phyloP scores from a whole-genome alignment of 2,329 filamentous ascomycete species.

The Clarireedia hainanense region DNA sequence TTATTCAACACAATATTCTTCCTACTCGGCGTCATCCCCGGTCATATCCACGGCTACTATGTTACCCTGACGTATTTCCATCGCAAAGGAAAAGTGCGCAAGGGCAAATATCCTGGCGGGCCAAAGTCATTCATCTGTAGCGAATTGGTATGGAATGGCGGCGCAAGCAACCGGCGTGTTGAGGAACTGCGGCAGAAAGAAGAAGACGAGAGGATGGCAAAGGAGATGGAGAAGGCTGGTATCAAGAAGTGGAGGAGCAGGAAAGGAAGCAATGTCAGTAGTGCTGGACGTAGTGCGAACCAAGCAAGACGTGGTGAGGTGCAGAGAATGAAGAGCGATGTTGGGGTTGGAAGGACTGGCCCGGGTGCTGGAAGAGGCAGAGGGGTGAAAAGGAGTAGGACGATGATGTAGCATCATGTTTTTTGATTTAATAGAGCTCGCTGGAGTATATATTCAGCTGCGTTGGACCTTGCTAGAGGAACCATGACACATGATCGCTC shows the following conservation, averaged over 20 bases:
- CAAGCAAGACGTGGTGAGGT: neutral
- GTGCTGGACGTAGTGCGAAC: neutral
- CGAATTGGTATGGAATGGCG: slow-evolving; percentile 60
- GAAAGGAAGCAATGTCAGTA: neutral
- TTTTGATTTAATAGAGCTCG: neutral
- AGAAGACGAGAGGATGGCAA: slow-evolving; percentile 4
- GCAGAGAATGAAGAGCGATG: slow-evolving; percentile 1
- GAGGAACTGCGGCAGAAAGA: slow-evolving; percentile 15
- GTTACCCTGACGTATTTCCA: slow-evolving; percentile 72
- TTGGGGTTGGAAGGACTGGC: neutral
- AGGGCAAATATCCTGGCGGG: slow-evolving; percentile 43
- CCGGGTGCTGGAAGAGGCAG: neutral
- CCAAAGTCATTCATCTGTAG: slow-evolving; percentile 65
- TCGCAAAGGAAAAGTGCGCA: slow-evolving; percentile 49
- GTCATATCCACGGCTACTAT: slow-evolving; percentile 28
- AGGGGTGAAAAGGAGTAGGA: neutral
- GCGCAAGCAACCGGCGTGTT: slow-evolving; percentile 27
- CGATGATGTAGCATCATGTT: neutral
- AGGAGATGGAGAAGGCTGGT: neutral
- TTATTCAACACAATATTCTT: slow-evolving; percentile 22
- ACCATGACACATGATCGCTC: no score
- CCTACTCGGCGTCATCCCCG: slow-evolving; percentile 22
- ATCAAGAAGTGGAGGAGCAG: neutral
- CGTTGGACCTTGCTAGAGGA: slow-evolving; percentile 15
- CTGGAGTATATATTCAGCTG: neutral